Percentiles rank a stretch among this genome's conserved stretches.
Conservation (phyloP, 2,329 filamentous ascomycete species). For the Claviceps fusiformis region DNA sequence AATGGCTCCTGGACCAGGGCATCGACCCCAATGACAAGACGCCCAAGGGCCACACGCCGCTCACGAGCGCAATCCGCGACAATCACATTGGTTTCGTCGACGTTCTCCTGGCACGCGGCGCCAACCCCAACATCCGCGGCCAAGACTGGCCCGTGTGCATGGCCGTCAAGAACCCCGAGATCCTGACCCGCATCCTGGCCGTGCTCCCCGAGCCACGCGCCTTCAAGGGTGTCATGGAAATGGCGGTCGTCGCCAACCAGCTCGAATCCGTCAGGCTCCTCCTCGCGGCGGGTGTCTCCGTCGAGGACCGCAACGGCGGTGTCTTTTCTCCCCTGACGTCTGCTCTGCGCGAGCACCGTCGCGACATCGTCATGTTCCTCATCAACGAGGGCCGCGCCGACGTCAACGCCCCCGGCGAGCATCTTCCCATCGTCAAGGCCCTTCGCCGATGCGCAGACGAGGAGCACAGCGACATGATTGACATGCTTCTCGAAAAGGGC, state of each 20-base stretch:
- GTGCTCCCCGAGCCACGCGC: slow-evolving; percentile 44
- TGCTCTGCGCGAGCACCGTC: slow-evolving; percentile 48
- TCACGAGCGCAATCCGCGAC: slow-evolving; percentile 53
- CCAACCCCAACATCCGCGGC: slow-evolving; percentile 48
- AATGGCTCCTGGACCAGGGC: slow-evolving; percentile 46
- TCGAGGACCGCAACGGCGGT: slow-evolving; percentile 59
- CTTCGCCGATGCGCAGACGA: slow-evolving; percentile 42
- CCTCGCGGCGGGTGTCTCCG: slow-evolving; percentile 48
- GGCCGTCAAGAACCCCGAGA: slow-evolving; percentile 46
- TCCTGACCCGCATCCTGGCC: slow-evolving; percentile 45
- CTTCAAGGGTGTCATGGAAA: slow-evolving; percentile 54
- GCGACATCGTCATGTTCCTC: slow-evolving; percentile 47
- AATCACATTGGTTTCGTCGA: slow-evolving; percentile 46
- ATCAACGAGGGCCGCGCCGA: slow-evolving; percentile 49
- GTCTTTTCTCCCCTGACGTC: slow-evolving; percentile 59
- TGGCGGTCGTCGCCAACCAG: slow-evolving; percentile 53
- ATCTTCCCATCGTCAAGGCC: slow-evolving; percentile 57
- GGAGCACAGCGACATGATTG: slow-evolving; percentile 44
- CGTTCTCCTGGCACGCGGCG: slow-evolving; percentile 41
- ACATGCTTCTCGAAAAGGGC: slow-evolving; percentile 47
- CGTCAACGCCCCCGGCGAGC: slow-evolving; percentile 54
- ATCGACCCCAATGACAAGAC: slow-evolving; percentile 47
- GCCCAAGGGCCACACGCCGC: slow-evolving; percentile 42
- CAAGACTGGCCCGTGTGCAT: slow-evolving; percentile 60
- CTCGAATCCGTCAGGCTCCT: slow-evolving; percentile 54